Evolutionary conservation across 768 basidiomycete genomes (phyloP), one percentile per base, ranked within the genome.

Genomic region (Cystofilobasidium ferigula): DNA sequence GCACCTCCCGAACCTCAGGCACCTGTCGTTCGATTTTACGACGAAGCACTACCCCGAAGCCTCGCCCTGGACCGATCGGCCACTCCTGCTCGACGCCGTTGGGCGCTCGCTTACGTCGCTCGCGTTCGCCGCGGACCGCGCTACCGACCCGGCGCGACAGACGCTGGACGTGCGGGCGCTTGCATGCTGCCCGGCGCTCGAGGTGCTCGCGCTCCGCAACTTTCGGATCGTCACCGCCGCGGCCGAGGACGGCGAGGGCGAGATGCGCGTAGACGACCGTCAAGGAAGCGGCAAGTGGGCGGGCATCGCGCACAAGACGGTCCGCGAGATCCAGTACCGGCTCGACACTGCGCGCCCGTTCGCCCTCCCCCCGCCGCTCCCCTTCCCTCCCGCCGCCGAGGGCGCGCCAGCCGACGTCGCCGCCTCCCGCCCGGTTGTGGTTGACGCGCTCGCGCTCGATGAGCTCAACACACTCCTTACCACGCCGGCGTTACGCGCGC

Each of bases 301-400:
- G n/a, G n/a, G n/a, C n/a, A n/a, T 36, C 14, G 26, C 34, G 24
- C 53, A 48, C 16, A 2, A 35, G 26, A 30, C 16, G 26, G 30
- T 63, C 42, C 36, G 56, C 14, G 18, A 38, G 54, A 63, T 63
- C 26, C 62, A 57, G 42, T 63, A 57, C 54, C 62, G 62, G 7
- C 40, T 63, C 54, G 62, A 63, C 38, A 28, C 9, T 18, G 53
- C 26, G 10, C 32, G n/a, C n/a, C 62, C 62, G 16, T 34, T 61
- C 18, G 60, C 48, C 9, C 48, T 51, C 26, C n/a, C 48, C 8
- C 48, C 48, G 12, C 24, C 48, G 4, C 6, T 30, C n/a, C 48
- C 48, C 5, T 5, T 43, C 26, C 48, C 26, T 26, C 10, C 48
- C 13, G 12, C n/a, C 28, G 6, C n/a, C 13, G 48, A 7, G 4